These are phyloP conservation scores for Tricholoma terreum DNA, from an alignment of 768 basidiomycete species.

Conservation along the genomic window DNA sequence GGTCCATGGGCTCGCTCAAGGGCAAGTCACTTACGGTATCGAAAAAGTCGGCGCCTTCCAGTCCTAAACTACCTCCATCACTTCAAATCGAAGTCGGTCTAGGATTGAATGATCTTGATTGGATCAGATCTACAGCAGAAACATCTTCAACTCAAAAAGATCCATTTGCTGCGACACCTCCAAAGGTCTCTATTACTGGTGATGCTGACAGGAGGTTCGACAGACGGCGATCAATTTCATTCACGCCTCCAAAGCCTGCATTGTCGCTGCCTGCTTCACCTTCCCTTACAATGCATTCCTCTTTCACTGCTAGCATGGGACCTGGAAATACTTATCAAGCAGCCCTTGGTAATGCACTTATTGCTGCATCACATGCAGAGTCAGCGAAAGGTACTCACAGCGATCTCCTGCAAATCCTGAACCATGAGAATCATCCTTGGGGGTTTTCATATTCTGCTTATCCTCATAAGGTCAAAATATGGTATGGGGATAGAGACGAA, in stretches of 20 bases:
- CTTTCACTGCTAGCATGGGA: conserved; percentile 28
- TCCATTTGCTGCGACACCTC: conserved; percentile 24
- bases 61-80: conserved; percentile 53
- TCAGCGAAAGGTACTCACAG: conserved; percentile 87
- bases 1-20: conserved; percentile 80
- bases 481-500: conserved; percentile 94
- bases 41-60: conserved; percentile 40
- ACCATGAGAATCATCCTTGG: conserved; percentile 85
- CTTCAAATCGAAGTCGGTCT: conserved; percentile 54
- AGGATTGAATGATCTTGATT: conserved; percentile 53
- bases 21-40: conserved; percentile 38
- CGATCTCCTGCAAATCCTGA: conserved; percentile 89
- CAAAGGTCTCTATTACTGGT: conserved; percentile 33
- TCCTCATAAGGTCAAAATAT: conserved; percentile 73
- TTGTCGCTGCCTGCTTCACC: conserved; percentile 50
- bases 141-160: conserved; percentile 22
- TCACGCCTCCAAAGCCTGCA: conserved; percentile 48
- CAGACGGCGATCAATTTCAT: conserved; percentile 75
- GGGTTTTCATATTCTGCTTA: conserved; percentile 87
- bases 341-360: conserved; percentile 82
- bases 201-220: conserved; percentile 39
- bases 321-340: conserved; percentile 54
- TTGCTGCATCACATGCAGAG: conserved; percentile 94
- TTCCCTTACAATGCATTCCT: conserved; percentile 37
- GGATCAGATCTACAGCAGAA: conserved; percentile 37